Base-by-base conservation (phyloP, 495 filamentous ascomycete species). In the Tuber melanosporum region DNA sequence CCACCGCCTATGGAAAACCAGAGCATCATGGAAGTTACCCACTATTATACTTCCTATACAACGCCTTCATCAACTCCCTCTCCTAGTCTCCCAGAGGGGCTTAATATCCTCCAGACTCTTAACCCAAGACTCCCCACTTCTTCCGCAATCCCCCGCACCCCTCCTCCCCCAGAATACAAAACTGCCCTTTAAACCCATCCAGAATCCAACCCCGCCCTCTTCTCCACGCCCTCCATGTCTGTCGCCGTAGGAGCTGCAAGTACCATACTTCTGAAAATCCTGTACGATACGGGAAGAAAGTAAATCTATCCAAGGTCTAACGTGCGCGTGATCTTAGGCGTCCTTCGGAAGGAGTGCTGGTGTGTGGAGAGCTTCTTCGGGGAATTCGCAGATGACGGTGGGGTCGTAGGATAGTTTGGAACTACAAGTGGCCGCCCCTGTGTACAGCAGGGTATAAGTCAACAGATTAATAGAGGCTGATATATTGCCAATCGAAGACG, bases 251-350 rank as follows among this genome's bases (percentile, higher is more conserved):
- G 79, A 88, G 89, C 84, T 92, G 90, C 72, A 92, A 81, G 72
- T 92, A 88, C 20, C 87, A 72, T 92, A 88, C 22, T 87, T 85
- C 81, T 92, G 91, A 76, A 90, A 92, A 0, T 85, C 85, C 0
- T 91, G 89, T 45, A 92, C 87, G 70, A 92, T 88, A 52, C 89
- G 85, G n/a, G 85, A 88, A 22, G 86, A 88, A 1, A 91, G 86
- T 78, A 89, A 92, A 76, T 93, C 89, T 62, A 89, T 90, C 90
- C 91, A 94, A 76, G 93, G 88, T 45, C 90, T 83, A 62, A 86
- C 87, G 70, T 88, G 82, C 3, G 91, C 91, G 73, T 88, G 85
- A 71, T 87, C 85, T 76, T 90, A 93, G 2, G 89, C 87, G 57
- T 87, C 84, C 32, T 82, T 71, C 3, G 90, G 90, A 26, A 92